These are phyloP conservation scores for Stachybotrys chartarum DNA, from an alignment of 2,329 filamentous ascomycete genomes.

Conservation along the genomic window DNA sequence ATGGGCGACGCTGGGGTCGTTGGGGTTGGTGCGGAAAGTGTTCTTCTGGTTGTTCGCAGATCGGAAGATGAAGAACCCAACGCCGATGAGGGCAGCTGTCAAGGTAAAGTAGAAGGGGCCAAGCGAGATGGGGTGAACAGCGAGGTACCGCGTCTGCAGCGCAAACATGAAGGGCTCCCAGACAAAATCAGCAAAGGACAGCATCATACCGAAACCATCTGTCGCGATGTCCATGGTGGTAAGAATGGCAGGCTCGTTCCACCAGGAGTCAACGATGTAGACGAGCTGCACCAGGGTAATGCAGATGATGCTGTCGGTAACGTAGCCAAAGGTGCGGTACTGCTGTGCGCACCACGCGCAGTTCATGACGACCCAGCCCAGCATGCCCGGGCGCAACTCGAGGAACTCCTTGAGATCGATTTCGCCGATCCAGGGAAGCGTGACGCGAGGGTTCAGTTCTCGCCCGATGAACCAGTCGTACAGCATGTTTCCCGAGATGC, in stretches of 20 bases:
- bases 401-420: conserved; percentile 87
- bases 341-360: conserved; percentile 80
- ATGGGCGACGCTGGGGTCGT: conserved; percentile 70
- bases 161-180: conserved; percentile 92
- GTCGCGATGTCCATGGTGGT: conserved; percentile 93
- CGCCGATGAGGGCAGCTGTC: conserved; percentile 59
- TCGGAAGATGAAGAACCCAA: conserved; percentile 89
- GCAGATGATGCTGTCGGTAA: conserved; percentile 81
- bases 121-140: conserved; percentile 73
- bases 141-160: conserved; percentile 76
- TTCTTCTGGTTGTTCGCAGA: conserved; percentile 95
- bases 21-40: conserved; percentile 79
- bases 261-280: conserved; percentile 79
- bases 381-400: conserved; percentile 85
- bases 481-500: conserved; percentile 73
- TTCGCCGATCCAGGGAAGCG: conserved; percentile 71
- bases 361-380: conserved; percentile 83
- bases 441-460: conserved; percentile 84
- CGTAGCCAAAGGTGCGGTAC: conserved; percentile 73
- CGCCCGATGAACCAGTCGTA: conserved; percentile 98
- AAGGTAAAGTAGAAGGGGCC: conserved; percentile 58
- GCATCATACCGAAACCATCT: conserved; percentile 93
- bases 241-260: conserved; percentile 81
- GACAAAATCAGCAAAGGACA: conserved; percentile 83
- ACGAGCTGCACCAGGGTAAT: conserved; percentile 70